These are phyloP conservation scores for Wickerhamiella siamensis DNA, from an alignment of 805 yeast genomes.

Conservation along the genomic window DNA sequence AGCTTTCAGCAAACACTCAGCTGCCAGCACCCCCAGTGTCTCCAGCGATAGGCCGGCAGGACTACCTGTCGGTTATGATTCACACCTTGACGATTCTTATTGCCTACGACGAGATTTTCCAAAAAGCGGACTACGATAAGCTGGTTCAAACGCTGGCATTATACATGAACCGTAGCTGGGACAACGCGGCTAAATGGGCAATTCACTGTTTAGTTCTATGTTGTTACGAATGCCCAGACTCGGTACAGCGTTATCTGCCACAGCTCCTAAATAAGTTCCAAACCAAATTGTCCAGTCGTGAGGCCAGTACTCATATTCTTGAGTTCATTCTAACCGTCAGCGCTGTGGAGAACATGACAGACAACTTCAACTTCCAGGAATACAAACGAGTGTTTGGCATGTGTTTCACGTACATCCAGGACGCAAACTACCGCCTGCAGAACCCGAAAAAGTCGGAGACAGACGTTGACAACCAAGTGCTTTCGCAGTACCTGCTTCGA, in stretches of 20 bases:
- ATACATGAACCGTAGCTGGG: conserved; percentile 55
- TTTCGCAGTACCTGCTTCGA: conserved; percentile 46
- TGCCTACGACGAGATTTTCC: conserved; percentile 40
- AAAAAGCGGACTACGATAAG: conserved; percentile 47
- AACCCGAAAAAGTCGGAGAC: conserved; percentile 5
- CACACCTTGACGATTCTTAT: conserved; percentile 38
- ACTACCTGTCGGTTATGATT: conserved; percentile 30
- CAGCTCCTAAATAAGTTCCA: conserved; percentile 63
- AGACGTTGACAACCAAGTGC: conserved; percentile 15
- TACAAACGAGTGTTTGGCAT: conserved; percentile 70
- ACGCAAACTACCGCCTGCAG: conserved; percentile 36
- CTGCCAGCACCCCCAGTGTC: neutral
- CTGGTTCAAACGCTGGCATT: conserved; percentile 44
- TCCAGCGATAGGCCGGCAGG: conserved; percentile 20
- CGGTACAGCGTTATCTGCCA: conserved; percentile 52
- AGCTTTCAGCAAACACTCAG: conserved; percentile 26
- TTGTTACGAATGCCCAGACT: conserved; percentile 65
- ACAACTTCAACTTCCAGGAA: conserved; percentile 64
- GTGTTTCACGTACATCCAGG: conserved; percentile 65
- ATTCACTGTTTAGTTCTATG: conserved; percentile 62
- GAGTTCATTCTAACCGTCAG: conserved; percentile 60
- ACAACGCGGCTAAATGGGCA: conserved; percentile 53
- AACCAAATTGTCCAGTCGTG: conserved; percentile 54
- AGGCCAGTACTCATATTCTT: conserved; percentile 56
- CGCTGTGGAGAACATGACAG: conserved; percentile 48